Conservation (phyloP, 1,284 basidiomycete species). For the Pholiota adiposa region DNA sequence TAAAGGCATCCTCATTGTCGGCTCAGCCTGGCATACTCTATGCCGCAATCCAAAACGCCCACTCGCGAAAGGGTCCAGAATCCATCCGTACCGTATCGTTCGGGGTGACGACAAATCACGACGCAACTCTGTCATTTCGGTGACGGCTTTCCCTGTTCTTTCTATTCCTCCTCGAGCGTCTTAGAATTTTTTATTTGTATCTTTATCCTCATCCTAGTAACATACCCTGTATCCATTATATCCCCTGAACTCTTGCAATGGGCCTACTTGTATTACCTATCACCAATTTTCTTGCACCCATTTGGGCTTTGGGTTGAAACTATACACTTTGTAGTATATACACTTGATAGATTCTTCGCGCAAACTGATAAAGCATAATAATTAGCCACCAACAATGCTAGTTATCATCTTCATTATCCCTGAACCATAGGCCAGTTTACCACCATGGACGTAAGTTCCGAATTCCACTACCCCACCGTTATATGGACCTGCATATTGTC, state of each 20-base stretch:
- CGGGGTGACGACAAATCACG: constrained; percentile 9
- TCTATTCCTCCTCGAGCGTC: neutral
- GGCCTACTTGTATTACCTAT: neutral
- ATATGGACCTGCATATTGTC: no score
- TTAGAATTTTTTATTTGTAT: neutral
- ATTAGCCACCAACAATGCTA: neutral
- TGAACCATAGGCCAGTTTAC: neutral
- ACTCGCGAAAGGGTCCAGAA: constrained; percentile 47
- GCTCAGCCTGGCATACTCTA: constrained; percentile 41
- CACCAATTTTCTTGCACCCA: neutral
- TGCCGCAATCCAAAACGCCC: constrained; percentile 43
- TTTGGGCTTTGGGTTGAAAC: neutral
- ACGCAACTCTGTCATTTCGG: constrained; percentile 21
- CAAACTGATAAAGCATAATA: neutral
- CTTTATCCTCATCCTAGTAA: constrained; percentile 5
- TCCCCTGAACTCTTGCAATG: constrained; percentile 1
- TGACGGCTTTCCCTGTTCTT: constrained; percentile 8
- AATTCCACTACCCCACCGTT: no score
- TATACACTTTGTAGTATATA: neutral
- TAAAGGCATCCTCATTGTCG: constrained; percentile 46
- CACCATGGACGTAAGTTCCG: no score
- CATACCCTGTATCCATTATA: constrained; percentile 17
- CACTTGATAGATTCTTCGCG: no score
- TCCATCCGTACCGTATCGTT: constrained; percentile 58
- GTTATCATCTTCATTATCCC: neutral